These are phyloP conservation scores for Macrophomina pseudophaseolina DNA, from an alignment of 2,329 filamentous ascomycete species.

Conservation along the genomic window DNA sequence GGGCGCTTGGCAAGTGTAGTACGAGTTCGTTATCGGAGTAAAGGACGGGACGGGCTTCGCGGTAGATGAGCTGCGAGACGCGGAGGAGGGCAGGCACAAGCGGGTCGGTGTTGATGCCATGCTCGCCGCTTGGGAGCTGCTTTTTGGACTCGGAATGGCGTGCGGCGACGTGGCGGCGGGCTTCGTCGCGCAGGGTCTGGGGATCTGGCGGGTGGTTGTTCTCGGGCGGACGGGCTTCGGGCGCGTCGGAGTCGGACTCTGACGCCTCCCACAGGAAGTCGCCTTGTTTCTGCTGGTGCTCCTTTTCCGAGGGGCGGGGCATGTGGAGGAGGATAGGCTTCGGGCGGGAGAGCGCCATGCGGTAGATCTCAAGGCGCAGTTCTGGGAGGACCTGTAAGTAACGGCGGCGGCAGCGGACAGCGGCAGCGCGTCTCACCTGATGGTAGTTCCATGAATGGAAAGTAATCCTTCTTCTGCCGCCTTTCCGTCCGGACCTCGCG, in stretches of 20 bases:
- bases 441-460: conserved; percentile 26
- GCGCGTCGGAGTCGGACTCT: neutral
- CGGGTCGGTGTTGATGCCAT: conserved; percentile 36
- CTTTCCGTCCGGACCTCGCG: neutral
- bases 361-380: conserved; percentile 52
- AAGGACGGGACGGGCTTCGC: conserved; percentile 47
- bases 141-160: conserved; percentile 26
- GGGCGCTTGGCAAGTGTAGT: conserved; percentile 45
- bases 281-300: conserved; percentile 3
- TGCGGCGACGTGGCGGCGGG: neutral
- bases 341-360: conserved; percentile 41
- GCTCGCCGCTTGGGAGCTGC: conserved; percentile 24
- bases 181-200: neutral
- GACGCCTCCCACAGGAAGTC: conserved; percentile 3
- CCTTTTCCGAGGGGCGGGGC: conserved; percentile 14
- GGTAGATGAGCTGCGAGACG: conserved; percentile 46
- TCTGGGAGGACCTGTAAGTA: conserved; percentile 44
- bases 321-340: conserved; percentile 40
- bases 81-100: conserved; percentile 47
- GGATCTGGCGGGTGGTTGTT: neutral
- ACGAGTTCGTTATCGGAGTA: conserved; percentile 49
- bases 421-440: conserved; percentile 20
- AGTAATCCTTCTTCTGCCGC: conserved; percentile 17
- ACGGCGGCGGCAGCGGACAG: neutral
- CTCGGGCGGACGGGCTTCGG: neutral